These are phyloP conservation scores for Evernia prunastri DNA, from an alignment of 495 filamentous ascomycete genomes.

Conservation along the genomic window DNA sequence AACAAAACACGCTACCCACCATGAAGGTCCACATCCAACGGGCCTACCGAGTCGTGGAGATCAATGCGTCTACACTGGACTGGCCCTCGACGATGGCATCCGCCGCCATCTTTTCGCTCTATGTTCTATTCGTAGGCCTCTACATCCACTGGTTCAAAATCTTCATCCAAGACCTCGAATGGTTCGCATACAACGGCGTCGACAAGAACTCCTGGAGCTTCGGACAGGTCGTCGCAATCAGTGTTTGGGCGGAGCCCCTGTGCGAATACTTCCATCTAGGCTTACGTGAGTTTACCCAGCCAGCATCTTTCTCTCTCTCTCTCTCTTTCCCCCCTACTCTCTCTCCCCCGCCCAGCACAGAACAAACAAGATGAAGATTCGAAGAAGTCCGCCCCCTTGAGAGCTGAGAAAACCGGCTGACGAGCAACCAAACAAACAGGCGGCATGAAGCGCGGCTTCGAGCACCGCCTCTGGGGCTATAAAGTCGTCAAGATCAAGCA, in stretches of 20 bases:
- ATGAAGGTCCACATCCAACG: background rate
- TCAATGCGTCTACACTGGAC: background rate
- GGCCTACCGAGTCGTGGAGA: conserved; percentile 4
- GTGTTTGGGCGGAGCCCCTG: conserved; percentile 22
- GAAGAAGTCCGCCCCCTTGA: no score
- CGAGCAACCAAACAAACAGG: conserved; percentile 4
- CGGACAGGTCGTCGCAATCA: conserved; percentile 24
- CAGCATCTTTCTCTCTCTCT: no score
- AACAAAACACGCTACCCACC: background rate
- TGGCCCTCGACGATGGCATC: background rate
- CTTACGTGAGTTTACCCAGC: conserved; percentile 21
- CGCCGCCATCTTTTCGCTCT: background rate
- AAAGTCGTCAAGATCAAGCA: conserved; percentile 11
- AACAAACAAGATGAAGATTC: background rate
- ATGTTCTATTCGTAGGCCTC: conserved; percentile 7
- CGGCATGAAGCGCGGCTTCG: conserved; percentile 24
- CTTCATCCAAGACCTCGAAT: conserved; percentile 15
- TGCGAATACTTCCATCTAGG: conserved; percentile 25
- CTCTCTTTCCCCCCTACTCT: no score
- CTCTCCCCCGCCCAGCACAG: no score
- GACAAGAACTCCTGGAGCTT: conserved; percentile 22
- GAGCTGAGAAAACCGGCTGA: background rate
- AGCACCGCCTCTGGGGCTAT: conserved; percentile 18
- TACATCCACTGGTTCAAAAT: conserved; percentile 15
- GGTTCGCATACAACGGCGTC: conserved; percentile 14